Evolutionary conservation across 129 eudicot genomes (phyloP).

Genomic region (Lactuca saligna): DNA sequence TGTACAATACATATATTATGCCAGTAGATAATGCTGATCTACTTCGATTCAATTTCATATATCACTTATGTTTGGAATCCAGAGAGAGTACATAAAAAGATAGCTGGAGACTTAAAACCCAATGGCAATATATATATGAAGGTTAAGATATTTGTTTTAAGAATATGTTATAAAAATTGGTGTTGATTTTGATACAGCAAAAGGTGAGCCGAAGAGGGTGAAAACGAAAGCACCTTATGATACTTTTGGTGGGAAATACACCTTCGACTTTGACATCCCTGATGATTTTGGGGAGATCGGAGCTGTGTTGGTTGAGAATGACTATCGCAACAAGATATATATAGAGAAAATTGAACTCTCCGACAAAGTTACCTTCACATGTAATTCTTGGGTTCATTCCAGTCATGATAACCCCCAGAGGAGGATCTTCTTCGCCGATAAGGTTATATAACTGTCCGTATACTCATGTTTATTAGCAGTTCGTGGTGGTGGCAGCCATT

Average conservation of each 20-base stretch:
- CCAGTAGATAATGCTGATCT: too few relatives aligned
- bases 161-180: background rate
- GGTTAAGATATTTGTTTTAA: too few relatives aligned
- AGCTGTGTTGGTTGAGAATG: slow-evolving; percentile 59
- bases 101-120: too few relatives aligned
- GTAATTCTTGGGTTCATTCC: slow-evolving; percentile 65
- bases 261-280: slow-evolving; percentile 39
- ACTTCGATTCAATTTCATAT: background rate
- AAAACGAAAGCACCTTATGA: slow-evolving; percentile 33
- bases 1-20: too few relatives aligned
- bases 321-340: slow-evolving; percentile 50
- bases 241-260: slow-evolving; percentile 31
- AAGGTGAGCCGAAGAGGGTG: slow-evolving; percentile 30
- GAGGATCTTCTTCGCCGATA: slow-evolving; percentile 58
- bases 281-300: slow-evolving; percentile 58
- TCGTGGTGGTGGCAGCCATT: background rate
- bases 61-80: too few relatives aligned
- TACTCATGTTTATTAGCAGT: background rate
- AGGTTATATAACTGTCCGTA: slow-evolving; percentile 29
- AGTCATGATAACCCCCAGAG: slow-evolving; percentile 35
- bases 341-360: slow-evolving; percentile 41
- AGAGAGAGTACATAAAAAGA: too few relatives aligned
- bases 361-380: slow-evolving; percentile 31
- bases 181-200: slow-evolving; percentile 23
- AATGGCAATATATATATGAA: too few relatives aligned